Evolutionary conservation across 2,329 filamentous ascomycete species (phyloP).

Genomic region (Claviceps arundinis): DNA sequence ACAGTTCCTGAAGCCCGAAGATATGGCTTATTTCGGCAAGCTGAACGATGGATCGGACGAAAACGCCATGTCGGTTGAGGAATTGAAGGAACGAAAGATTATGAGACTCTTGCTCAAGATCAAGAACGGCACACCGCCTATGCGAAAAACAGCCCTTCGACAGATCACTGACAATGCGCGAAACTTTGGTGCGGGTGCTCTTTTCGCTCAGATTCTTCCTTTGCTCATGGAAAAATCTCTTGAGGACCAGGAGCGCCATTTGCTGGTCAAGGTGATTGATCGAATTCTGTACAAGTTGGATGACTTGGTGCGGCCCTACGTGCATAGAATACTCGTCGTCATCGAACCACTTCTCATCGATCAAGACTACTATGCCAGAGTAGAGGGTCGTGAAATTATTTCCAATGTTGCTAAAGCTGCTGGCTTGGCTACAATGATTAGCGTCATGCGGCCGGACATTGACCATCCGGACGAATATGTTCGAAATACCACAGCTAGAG

Average conservation of each 20-base stretch:
- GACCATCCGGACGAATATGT: constrained; percentile 98
- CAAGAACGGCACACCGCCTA: constrained; percentile 97
- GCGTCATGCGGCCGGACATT: constrained; percentile 96
- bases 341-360: constrained; percentile 99
- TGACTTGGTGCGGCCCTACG: constrained; percentile 87
- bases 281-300: constrained; percentile 97
- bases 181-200: constrained; percentile 81
- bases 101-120: constrained; percentile 95
- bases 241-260: constrained; percentile 93
- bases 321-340: constrained; percentile 96
- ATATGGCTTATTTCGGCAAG: constrained; percentile 98
- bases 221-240: constrained; percentile 96
- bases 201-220: constrained; percentile 96
- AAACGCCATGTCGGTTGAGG: constrained; percentile 81
- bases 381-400: constrained; percentile 97
- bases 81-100: constrained; percentile 95
- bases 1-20: constrained; percentile 96
- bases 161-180: constrained; percentile 96
- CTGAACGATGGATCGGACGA: constrained; percentile 90
- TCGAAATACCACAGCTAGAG: constrained; percentile 89
- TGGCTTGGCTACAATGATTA: constrained; percentile 96
- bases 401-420: constrained; percentile 95
- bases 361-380: constrained; percentile 97
- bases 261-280: constrained; percentile 98
- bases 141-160: constrained; percentile 94